These are phyloP conservation scores for Cystobasidium tubakii DNA, from an alignment of 768 basidiomycete genomes.

Conservation along the genomic window DNA sequence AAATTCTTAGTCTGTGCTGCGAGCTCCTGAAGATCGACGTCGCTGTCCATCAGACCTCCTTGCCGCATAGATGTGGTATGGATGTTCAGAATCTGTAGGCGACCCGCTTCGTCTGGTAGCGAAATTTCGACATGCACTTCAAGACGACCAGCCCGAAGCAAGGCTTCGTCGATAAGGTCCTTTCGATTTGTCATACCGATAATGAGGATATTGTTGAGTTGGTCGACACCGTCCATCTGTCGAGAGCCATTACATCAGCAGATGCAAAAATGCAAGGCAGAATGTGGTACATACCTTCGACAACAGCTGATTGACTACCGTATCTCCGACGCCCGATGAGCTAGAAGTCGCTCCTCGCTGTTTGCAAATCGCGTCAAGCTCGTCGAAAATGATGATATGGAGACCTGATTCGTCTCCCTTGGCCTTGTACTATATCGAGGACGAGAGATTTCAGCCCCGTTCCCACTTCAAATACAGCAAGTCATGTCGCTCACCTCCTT, in stretches of 20 bases:
- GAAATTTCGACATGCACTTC: conserved; percentile 99
- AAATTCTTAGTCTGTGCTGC: conserved; percentile 89
- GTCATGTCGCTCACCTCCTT: conserved; percentile 69
- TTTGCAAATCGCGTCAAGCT: conserved; percentile 96
- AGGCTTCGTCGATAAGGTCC: conserved; percentile 98
- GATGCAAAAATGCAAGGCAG: not conserved
- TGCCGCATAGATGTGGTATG: conserved; percentile 90
- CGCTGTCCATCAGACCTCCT: conserved; percentile 79
- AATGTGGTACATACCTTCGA: conserved; percentile 65
- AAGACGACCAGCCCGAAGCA: conserved; percentile 92
- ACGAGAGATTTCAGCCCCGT: not conserved
- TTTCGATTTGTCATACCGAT: conserved; percentile 98
- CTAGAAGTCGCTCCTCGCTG: conserved; percentile 86
- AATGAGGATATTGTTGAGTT: conserved; percentile 95
- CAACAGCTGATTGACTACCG: conserved; percentile 93
- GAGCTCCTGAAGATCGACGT: conserved; percentile 77
- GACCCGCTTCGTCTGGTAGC: conserved; percentile 85
- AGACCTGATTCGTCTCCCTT: conserved; percentile 94
- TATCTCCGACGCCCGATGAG: conserved; percentile 97
- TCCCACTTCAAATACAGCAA: not conserved
- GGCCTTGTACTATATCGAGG: conserved; percentile 76
- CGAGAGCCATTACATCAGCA: not conserved
- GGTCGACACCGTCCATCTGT: conserved; percentile 98
- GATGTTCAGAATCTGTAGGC: conserved; percentile 86
- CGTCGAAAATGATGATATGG: conserved; percentile 99